Percentiles rank a stretch among this genome's conserved stretches.
These are phyloP conservation scores for Fraxinus quadrangulata DNA, from an alignment of 257 asterid genomes.

Conservation along the genomic window DNA sequence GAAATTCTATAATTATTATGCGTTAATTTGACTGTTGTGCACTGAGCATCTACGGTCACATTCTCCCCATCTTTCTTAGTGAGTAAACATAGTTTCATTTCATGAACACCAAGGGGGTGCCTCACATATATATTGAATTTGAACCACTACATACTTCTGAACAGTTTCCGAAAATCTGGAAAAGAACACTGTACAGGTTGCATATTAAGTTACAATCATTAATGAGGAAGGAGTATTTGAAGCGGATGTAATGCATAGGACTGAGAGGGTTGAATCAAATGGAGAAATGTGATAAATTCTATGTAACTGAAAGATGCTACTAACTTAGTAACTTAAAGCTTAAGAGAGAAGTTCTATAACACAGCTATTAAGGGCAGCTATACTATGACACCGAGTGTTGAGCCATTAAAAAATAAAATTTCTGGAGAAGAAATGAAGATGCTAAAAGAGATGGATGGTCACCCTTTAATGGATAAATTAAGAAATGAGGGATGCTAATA, in stretches of 20 bases:
- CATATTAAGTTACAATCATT: not conserved
- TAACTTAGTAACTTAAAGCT: not conserved
- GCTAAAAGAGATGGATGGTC: not conserved
- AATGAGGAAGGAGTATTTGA: not conserved
- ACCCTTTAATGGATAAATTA: not conserved
- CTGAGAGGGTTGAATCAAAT: not conserved
- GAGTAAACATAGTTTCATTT: slow-evolving; percentile 3
- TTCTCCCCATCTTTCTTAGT: not conserved
- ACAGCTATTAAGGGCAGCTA: not conserved
- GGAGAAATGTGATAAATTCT: not conserved
- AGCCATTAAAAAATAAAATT: not conserved
- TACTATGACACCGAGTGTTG: not conserved
- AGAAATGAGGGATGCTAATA: not conserved
- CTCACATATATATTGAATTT: not conserved
- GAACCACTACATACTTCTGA: not conserved
- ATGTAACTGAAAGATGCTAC: not conserved
- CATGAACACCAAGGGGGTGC: not conserved
- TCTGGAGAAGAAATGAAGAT: not conserved
- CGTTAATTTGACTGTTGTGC: slow-evolving; percentile 4
- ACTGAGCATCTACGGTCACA: not conserved
- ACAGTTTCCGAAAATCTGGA: not conserved
- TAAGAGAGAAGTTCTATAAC: not conserved
- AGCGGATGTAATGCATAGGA: not conserved
- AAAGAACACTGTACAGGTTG: not conserved
- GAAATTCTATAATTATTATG: slow-evolving; percentile 9